Percentiles rank a stretch among this genome's conserved stretches.
Conservation (phyloP, 108 stramenopile species). For the Seminavis robusta region DNA sequence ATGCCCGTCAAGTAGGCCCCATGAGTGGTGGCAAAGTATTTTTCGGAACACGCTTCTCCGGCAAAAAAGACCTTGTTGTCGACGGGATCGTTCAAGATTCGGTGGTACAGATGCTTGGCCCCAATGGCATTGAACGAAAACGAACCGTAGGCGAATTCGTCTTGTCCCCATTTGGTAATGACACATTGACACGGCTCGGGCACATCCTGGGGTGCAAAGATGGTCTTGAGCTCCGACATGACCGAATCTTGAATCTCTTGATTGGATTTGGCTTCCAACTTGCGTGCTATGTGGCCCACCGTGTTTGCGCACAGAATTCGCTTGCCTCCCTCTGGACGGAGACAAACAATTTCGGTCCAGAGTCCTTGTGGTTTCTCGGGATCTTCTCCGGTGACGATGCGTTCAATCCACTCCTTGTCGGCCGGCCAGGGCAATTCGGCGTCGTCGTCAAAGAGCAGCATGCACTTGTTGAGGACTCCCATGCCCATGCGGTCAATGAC, state of each 20-base stretch:
- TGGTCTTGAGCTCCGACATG: conserved; percentile 9
- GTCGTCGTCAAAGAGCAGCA: conserved; percentile 16
- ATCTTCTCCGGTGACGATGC: conserved; percentile 11
- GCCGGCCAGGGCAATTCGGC: conserved; percentile 6
- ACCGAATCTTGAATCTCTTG: conserved; percentile 16
- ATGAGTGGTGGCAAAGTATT: conserved; percentile 12
- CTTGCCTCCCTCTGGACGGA: conserved; percentile 7
- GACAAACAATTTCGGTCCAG: conserved; percentile 3
- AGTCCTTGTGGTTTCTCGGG: conserved; percentile 8
- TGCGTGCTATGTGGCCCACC: conserved; percentile 11
- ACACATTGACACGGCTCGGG: conserved; percentile 11
- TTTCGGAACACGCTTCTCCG: conserved; percentile 17
- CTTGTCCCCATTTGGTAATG: conserved; percentile 23
- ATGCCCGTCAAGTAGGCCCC: conserved; percentile 13
- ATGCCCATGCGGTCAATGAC: conserved; percentile 48
- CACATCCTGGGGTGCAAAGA: conserved; percentile 14
- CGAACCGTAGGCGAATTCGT: conserved; percentile 14
- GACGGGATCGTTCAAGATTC: background rate
- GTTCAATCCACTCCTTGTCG: conserved; percentile 3
- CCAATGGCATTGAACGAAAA: conserved; percentile 15
- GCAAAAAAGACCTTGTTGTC: conserved; percentile 18
- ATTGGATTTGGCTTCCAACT: conserved; percentile 17
- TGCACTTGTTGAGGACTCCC: conserved; percentile 38
- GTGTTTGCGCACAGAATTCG: conserved; percentile 14
- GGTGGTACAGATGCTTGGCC: background rate